These are phyloP conservation scores for Stachybotrys chartarum DNA, from an alignment of 2,329 filamentous ascomycete species.

Conservation along the genomic window DNA sequence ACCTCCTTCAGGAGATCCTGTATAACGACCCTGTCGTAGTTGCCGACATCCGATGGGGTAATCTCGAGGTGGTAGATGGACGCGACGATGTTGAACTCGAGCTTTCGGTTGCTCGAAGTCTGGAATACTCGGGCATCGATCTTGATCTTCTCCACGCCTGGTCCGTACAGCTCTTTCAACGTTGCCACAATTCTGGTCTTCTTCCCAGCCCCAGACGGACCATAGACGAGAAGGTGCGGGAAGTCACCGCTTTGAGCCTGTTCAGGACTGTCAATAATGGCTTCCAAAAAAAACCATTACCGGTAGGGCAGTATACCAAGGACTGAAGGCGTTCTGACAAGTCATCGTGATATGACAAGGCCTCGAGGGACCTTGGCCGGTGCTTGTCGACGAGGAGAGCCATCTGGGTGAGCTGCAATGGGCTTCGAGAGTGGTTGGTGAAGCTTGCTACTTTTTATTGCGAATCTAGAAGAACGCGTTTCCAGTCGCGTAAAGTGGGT, in stretches of 20 bases:
- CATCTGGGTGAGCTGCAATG: conserved; percentile 33
- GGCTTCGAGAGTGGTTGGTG: background rate
- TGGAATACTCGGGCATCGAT: conserved; percentile 97
- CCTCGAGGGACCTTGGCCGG: conserved; percentile 65
- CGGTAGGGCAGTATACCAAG: conserved; percentile 47
- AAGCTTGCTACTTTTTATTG: conserved; percentile 10
- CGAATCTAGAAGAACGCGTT: conserved; percentile 12
- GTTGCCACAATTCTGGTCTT: conserved; percentile 96
- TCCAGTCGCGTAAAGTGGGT: conserved; percentile 29
- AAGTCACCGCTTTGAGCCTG: conserved; percentile 97
- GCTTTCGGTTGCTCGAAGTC: conserved; percentile 89
- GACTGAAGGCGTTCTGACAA: conserved; percentile 82
- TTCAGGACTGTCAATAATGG: conserved; percentile 2
- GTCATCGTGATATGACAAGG: conserved; percentile 79
- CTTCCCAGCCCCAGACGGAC: conserved; percentile 92
- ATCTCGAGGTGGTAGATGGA: conserved; percentile 98
- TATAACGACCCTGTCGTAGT: conserved; percentile 90
- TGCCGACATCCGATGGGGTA: conserved; percentile 92
- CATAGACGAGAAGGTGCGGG: conserved; percentile 94
- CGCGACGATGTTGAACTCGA: conserved; percentile 98
- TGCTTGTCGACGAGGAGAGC: conserved; percentile 67
- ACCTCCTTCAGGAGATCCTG: conserved; percentile 97
- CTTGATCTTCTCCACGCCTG: conserved; percentile 99
- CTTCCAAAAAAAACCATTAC: background rate
- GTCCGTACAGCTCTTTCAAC: conserved; percentile 87